These are phyloP conservation scores for Aspergillus spinulosporus DNA, from an alignment of 2,329 filamentous ascomycete species.

Conservation along the genomic window DNA sequence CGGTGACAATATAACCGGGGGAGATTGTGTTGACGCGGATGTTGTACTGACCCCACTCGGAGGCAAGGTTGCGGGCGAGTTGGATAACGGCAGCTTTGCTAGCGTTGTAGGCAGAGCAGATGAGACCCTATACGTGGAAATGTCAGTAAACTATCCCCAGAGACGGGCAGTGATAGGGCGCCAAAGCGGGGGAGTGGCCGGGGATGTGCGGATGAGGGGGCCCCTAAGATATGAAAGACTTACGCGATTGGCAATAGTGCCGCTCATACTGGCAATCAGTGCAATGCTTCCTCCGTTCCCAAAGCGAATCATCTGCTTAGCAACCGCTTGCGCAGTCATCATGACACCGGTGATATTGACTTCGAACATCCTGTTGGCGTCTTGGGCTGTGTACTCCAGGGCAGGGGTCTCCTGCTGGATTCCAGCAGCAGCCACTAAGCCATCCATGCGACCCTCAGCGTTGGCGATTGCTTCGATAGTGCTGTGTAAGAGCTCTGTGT, in stretches of 20 bases:
- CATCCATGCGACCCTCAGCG: slow-evolving; percentile 71
- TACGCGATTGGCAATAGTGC: slow-evolving; percentile 56
- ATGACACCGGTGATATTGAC: slow-evolving; percentile 63
- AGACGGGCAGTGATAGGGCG: background rate
- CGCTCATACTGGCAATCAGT: slow-evolving; percentile 65
- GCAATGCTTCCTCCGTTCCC: slow-evolving; percentile 62
- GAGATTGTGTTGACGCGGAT: slow-evolving; percentile 53
- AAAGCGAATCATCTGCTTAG: slow-evolving; percentile 63
- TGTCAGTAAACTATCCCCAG: slow-evolving; percentile 5
- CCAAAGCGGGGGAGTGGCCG: slow-evolving; percentile 4
- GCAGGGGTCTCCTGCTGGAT: slow-evolving; percentile 79
- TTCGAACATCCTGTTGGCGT: slow-evolving; percentile 63
- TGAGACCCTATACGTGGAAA: slow-evolving; percentile 40
- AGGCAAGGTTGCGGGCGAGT: slow-evolving; percentile 48
- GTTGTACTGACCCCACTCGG: slow-evolving; percentile 51
- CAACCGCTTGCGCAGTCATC: slow-evolving; percentile 64
- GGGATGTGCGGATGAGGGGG: background rate
- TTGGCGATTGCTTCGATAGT: slow-evolving; percentile 69
- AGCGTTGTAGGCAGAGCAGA: slow-evolving; percentile 52
- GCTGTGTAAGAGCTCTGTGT: slow-evolving; percentile 66
- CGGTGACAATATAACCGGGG: slow-evolving; percentile 50
- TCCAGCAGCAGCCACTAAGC: slow-evolving; percentile 71
- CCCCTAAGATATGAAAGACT: slow-evolving; percentile 11
- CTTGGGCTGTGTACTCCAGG: slow-evolving; percentile 69
- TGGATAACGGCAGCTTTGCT: slow-evolving; percentile 52